Conservation (phyloP, 2,329 filamentous ascomycete species). For the Apiospora saccharicola region DNA sequence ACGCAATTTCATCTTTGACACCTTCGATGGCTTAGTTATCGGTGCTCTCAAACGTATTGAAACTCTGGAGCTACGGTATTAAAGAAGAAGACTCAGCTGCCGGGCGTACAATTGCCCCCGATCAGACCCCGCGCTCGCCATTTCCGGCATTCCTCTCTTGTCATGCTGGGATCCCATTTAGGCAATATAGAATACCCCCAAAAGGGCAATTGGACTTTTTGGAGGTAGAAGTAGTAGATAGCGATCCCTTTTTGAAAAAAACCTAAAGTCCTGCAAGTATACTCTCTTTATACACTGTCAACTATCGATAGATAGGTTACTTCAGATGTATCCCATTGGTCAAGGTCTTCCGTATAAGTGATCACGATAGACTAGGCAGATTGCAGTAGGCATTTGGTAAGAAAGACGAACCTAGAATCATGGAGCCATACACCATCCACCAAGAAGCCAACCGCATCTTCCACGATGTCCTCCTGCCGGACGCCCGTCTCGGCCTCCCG, state of each 20-base stretch:
- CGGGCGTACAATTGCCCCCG: slow-evolving; percentile 10
- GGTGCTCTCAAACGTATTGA: neutral
- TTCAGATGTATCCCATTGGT: neutral
- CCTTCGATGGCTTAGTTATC: neutral
- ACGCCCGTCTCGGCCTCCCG: slow-evolving; percentile 38
- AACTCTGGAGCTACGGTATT: too few species aligned
- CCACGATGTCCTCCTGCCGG: slow-evolving; percentile 35
- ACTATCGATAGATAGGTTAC: neutral
- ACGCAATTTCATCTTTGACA: neutral
- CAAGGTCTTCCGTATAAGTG: neutral
- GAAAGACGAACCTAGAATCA: neutral
- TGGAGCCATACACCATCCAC: slow-evolving; percentile 37
- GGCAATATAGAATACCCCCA: neutral
- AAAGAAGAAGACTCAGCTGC: neutral
- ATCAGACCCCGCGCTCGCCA: neutral
- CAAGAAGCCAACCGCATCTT: slow-evolving; percentile 41
- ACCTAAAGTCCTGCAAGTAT: neutral
- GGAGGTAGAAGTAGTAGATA: neutral
- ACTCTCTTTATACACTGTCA: neutral
- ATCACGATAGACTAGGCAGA: neutral
- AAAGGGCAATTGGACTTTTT: neutral
- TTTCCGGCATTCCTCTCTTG: neutral
- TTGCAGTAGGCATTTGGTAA: neutral
- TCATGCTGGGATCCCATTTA: neutral
- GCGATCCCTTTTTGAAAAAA: too few species aligned